phyloP scores from a whole-genome alignment of 164 flowering plant genomes.

The Tetrastigma voinierianum region DNA sequence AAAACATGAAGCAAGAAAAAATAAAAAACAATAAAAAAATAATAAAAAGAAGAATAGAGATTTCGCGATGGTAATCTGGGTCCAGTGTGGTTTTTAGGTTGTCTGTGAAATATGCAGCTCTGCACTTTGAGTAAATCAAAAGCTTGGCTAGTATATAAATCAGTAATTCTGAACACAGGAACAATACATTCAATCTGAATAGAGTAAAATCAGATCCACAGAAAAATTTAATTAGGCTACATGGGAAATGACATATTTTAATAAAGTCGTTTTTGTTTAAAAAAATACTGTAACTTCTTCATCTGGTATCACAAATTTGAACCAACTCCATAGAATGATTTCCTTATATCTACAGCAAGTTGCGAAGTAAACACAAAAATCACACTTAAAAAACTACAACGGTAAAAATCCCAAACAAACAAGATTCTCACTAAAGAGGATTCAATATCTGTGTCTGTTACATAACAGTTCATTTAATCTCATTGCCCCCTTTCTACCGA shows the following conservation, averaged over 20 bases:
- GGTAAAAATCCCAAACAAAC: not conserved
- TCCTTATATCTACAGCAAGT: too few species aligned
- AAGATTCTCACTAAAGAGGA: not conserved
- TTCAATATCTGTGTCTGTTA: not conserved
- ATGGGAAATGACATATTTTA: not conserved
- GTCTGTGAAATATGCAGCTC: not conserved
- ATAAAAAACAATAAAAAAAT: not conserved
- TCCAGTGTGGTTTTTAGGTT: not conserved
- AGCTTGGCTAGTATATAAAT: not conserved
- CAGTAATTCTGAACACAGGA: not conserved
- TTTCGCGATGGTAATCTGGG: too few species aligned
- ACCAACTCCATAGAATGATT: too few species aligned
- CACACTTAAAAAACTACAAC: not conserved
- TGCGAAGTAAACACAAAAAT: too few species aligned
- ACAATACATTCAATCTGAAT: not conserved
- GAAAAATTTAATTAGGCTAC: not conserved
- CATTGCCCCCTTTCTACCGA: constrained; percentile 38
- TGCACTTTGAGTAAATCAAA: not conserved
- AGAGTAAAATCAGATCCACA: not conserved
- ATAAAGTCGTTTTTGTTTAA: too few species aligned
- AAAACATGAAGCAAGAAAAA: too few species aligned
- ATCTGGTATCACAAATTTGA: too few species aligned
- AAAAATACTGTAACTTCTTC: too few species aligned
- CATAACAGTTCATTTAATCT: constrained; percentile 52
- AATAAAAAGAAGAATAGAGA: not conserved